phyloP scores from a whole-genome alignment of 2,329 filamentous ascomycete genomes.

The Rutstroemia sp. region DNA sequence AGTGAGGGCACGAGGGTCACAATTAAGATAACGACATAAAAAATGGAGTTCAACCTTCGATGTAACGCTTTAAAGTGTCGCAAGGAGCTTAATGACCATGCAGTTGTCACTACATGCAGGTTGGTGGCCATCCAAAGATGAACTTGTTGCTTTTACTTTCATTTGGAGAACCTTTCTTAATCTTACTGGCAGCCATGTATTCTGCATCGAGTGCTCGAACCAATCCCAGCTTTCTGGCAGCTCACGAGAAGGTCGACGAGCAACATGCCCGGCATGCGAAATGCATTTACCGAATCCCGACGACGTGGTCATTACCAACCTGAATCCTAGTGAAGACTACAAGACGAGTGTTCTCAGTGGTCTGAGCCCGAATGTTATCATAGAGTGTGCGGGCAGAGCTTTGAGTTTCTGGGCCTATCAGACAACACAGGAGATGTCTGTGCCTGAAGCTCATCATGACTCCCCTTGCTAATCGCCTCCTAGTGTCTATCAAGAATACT shows the following conservation, averaged over 20 bases:
- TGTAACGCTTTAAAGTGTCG: slow-evolving; percentile 81
- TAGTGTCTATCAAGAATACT: slow-evolving; percentile 70
- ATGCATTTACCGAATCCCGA: slow-evolving; percentile 61
- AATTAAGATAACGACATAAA: neutral
- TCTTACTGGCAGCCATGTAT: slow-evolving; percentile 60
- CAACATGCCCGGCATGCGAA: slow-evolving; percentile 68
- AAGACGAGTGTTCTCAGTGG: slow-evolving; percentile 82
- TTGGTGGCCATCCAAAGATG: slow-evolving; percentile 31
- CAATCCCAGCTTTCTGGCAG: slow-evolving; percentile 47
- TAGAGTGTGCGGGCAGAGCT: slow-evolving; percentile 77
- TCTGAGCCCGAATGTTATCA: slow-evolving; percentile 70
- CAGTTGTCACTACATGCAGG: slow-evolving; percentile 88
- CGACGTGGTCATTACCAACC: slow-evolving; percentile 62
- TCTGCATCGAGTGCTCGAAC: slow-evolving; percentile 70
- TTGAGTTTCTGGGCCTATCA: slow-evolving; percentile 85
- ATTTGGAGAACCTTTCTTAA: neutral
- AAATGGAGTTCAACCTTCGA: slow-evolving; percentile 66
- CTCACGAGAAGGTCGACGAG: slow-evolving; percentile 43
- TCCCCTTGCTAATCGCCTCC: slow-evolving; percentile 21
- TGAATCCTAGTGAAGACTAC: slow-evolving; percentile 81
- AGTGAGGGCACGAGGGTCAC: neutral
- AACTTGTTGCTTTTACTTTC: neutral
- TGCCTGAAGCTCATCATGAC: slow-evolving; percentile 8
- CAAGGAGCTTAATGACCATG: slow-evolving; percentile 57
- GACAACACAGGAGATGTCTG: slow-evolving; percentile 72